phyloP scores from a whole-genome alignment of 176 grass and related monocot genomes.

The Raddia distichophylla region DNA sequence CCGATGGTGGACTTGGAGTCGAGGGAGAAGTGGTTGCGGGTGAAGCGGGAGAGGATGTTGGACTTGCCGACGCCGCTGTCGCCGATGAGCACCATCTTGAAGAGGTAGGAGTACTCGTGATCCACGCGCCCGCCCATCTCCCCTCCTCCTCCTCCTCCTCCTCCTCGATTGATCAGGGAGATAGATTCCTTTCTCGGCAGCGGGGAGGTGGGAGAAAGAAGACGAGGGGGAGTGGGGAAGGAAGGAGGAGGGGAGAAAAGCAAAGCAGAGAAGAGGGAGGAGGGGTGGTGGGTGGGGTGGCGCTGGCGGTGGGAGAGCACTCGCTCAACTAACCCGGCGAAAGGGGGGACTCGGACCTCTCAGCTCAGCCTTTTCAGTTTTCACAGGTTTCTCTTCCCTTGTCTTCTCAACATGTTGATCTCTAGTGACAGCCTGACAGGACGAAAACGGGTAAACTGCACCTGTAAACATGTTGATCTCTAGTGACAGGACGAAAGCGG shows the following conservation, averaged over 20 bases:
- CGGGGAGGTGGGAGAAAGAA: neutral
- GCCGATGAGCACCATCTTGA: slow-evolving; percentile 94
- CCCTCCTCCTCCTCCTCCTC: slow-evolving; percentile 1
- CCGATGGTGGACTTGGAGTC: slow-evolving; percentile 92
- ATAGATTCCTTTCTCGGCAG: neutral
- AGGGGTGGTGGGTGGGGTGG: slow-evolving; percentile 25
- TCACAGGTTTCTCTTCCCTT: neutral
- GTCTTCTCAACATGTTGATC: neutral
- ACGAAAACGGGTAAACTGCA: too few species aligned
- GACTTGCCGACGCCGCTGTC: slow-evolving; percentile 88
- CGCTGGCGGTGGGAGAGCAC: slow-evolving; percentile 37
- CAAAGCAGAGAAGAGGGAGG: neutral
- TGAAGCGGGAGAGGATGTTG: slow-evolving; percentile 89
- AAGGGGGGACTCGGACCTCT: neutral
- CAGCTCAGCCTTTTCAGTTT: neutral
- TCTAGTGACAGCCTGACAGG: too few species aligned
- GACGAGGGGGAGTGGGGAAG: neutral
- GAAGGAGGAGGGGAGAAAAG: slow-evolving; percentile 3
- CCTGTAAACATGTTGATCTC: too few species aligned
- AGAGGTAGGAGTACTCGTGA: slow-evolving; percentile 87
- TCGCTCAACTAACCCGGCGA: slow-evolving; percentile 36
- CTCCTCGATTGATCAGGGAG: slow-evolving; percentile 1
- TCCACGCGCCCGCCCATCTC: slow-evolving; percentile 61
- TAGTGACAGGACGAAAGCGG: too few species aligned
- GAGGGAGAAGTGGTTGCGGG: slow-evolving; percentile 84